Base-by-base conservation (phyloP, 2,329 filamentous ascomycete genomes). In the Scleromitrula shiraiana region DNA sequence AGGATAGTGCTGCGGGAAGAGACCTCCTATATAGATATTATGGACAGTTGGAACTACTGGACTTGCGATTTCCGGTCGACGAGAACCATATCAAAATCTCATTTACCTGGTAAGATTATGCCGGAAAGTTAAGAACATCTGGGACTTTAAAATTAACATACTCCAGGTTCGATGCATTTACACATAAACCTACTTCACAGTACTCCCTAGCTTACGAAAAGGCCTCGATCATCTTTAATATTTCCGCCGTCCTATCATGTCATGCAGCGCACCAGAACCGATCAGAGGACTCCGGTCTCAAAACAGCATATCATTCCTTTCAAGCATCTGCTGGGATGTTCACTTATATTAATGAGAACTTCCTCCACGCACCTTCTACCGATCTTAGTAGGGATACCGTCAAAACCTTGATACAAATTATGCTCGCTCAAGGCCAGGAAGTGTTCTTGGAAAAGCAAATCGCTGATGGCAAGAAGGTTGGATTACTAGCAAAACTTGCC, bases 281-380 rank as follows among this genome's bases (percentile, higher is more conserved):
- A 41, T 85, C 86, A 55, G 90, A 97, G 64, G 93, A 98, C 63
- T 78, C 85, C 5, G 91, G 91, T 27, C 78, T 97, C 64, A 98
- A 98, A 71, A 91, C 89, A 12, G 88, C 93, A 15, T 98, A 97
- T 65, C 91, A 98, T 67, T 96, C 90, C 17, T 97, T 97, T 70
- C 93, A 98, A 67, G 93, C 93, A 33, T 90, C 91, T 7, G 93
- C 93, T 8, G 93, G 93, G 70, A 98, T 98, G 93, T 98, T 97
- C 67, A 97, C 91, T 45, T 98, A 98, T 63, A 98, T 98, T 71
- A 98, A 98, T 68, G 93, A 98, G 70, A 98, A 98, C 70, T 98
- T 98, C 65, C 73, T 98, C 29, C 93, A 98, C 62, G 93, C 93
- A 1, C 93, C 94, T 0, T 96, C 90, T 7, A 90, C 88, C n/a